These are phyloP conservation scores for Tulasnella sp. DNA, from an alignment of 768 basidiomycete species.

Conservation along the genomic window DNA sequence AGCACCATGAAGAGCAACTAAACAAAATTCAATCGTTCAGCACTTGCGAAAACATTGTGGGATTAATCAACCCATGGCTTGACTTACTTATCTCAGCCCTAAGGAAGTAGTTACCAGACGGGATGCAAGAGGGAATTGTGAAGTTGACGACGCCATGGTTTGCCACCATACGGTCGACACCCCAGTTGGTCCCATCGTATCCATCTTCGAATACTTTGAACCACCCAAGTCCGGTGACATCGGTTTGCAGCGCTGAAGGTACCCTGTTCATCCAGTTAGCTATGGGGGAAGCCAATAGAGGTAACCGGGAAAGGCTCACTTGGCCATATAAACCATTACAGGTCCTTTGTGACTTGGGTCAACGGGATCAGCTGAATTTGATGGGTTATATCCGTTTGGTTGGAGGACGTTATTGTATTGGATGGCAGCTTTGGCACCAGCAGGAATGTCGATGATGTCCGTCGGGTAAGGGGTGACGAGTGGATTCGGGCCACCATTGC, in stretches of 20 bases:
- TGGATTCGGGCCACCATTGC: slow-evolving; percentile 59
- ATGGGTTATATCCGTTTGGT: slow-evolving; percentile 42
- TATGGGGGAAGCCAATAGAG: background rate
- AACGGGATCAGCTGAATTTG: slow-evolving; percentile 47
- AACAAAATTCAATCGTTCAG: background rate
- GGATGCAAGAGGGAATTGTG: slow-evolving; percentile 48
- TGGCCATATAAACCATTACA: slow-evolving; percentile 51
- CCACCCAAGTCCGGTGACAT: slow-evolving; percentile 49
- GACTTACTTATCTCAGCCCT: slow-evolving; percentile 44
- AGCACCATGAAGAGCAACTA: slow-evolving; percentile 24
- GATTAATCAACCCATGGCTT: background rate
- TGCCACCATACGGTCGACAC: slow-evolving; percentile 47
- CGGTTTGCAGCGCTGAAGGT: slow-evolving; percentile 46
- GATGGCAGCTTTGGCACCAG: slow-evolving; percentile 52
- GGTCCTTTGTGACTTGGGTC: slow-evolving; percentile 48
- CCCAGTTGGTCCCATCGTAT: slow-evolving; percentile 41
- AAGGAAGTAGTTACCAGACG: slow-evolving; percentile 49
- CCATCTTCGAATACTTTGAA: slow-evolving; percentile 52
- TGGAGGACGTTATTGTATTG: slow-evolving; percentile 53
- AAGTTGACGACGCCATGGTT: slow-evolving; percentile 53
- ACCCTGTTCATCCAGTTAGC: slow-evolving; percentile 34
- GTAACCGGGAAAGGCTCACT: slow-evolving; percentile 26
- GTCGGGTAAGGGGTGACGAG: slow-evolving; percentile 38
- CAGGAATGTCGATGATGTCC: slow-evolving; percentile 48
- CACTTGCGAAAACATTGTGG: background rate